Conservation (phyloP, 2,329 filamentous ascomycete species). For the Fusarium redolens region DNA sequence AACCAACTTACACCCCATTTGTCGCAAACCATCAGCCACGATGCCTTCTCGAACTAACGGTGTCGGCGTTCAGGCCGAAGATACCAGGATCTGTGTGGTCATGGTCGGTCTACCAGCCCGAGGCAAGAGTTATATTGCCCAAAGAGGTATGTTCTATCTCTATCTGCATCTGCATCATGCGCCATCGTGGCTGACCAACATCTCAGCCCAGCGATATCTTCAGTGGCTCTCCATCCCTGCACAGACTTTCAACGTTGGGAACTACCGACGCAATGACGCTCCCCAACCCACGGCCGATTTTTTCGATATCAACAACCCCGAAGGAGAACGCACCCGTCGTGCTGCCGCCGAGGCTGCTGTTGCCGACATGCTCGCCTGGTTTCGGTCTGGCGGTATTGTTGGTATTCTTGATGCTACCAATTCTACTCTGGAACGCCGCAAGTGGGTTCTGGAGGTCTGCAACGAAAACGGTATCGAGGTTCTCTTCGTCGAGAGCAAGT, state of each 20-base stretch:
- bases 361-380: constrained; percentile 94
- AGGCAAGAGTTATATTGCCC: constrained; percentile 97
- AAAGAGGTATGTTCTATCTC: constrained; percentile 77
- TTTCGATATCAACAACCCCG: constrained; percentile 90
- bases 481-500: constrained; percentile 96
- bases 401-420: constrained; percentile 98
- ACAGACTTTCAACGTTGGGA: constrained; percentile 97
- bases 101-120: constrained; percentile 97
- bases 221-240: constrained; percentile 96
- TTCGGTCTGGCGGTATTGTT: constrained; percentile 82
- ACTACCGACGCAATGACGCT: constrained; percentile 89
- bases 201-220: constrained; percentile 86
- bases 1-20: not conserved
- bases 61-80: constrained; percentile 86
- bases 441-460: constrained; percentile 90
- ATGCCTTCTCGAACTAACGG: constrained; percentile 70
- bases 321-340: constrained; percentile 88
- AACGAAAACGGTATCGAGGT: constrained; percentile 83
- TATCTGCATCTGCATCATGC: not conserved
- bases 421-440: constrained; percentile 87
- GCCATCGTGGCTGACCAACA: constrained; percentile 18
- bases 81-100: constrained; percentile 96
- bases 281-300: constrained; percentile 94
- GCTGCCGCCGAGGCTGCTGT: constrained; percentile 93
- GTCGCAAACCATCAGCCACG: constrained; percentile 21